phyloP scores from a whole-genome alignment of 2,329 filamentous ascomycete species.

The Ascochyta fabae region DNA sequence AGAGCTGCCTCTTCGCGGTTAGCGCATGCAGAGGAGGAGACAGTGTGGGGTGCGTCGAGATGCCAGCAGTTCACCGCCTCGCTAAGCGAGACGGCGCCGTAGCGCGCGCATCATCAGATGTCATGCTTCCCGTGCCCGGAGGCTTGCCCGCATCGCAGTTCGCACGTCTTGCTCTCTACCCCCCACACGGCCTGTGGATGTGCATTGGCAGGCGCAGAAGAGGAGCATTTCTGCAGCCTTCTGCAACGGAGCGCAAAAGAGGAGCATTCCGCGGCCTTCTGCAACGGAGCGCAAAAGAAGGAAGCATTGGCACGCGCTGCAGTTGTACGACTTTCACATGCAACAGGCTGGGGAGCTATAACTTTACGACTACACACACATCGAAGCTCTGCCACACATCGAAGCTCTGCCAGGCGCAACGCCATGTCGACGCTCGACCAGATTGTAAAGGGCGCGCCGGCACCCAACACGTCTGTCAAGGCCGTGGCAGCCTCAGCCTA shows the following conservation, averaged over 20 bases:
- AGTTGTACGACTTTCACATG: slow-evolving; percentile 15
- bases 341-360: slow-evolving; percentile 2
- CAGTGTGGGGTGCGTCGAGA: slow-evolving; percentile 9
- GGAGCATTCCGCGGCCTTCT: neutral
- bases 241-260: slow-evolving; percentile 2
- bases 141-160: neutral
- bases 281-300: slow-evolving; percentile 2
- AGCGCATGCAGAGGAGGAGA: slow-evolving; percentile 8
- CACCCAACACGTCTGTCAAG: slow-evolving; percentile 61
- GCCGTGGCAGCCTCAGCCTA: slow-evolving; percentile 47
- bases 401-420: neutral
- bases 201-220: slow-evolving; percentile 10
- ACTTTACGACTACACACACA: neutral
- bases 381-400: neutral
- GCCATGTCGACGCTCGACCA: slow-evolving; percentile 68
- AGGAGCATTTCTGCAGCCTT: neutral
- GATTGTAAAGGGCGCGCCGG: slow-evolving; percentile 87
- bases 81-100: slow-evolving; percentile 20
- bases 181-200: slow-evolving; percentile 10
- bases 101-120: slow-evolving; percentile 4
- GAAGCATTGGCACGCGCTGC: slow-evolving; percentile 8
- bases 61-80: slow-evolving; percentile 27
- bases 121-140: neutral
- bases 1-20: slow-evolving; percentile 4
- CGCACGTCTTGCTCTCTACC: neutral